Evolutionary conservation across 1,284 basidiomycete species (phyloP), one percentile per base, ranked within the genome.

Genomic region (Irpex sp.): DNA sequence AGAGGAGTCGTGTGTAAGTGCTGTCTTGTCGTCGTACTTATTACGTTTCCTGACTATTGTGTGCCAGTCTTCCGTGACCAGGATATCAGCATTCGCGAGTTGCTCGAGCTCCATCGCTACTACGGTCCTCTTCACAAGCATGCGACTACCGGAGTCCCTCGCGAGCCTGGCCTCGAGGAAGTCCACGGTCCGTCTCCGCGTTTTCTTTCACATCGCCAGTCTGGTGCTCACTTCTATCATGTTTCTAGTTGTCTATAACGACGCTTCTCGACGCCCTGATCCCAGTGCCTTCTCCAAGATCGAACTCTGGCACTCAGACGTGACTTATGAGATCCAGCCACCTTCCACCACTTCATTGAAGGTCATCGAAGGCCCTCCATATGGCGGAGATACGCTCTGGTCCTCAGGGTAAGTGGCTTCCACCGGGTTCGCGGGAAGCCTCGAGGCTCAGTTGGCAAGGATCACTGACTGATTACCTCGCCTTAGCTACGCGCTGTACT

Each of bases 271-370:
- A 19, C 85, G 89, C 57, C 91, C 90, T 2, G 89, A 94, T 71
- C 74, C 85, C 3, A 78, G 82, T 58, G 81, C 89, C 5, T 92
- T 90, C 74, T 83, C 88, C n/a, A 88, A 89, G 73, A 70, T 87
- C 17, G 91, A 93, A 68, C 81, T 94, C n/a, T 93, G 87, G 87
- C 92, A 94, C 76, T 86, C 87, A 1, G 92, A 94, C 73, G 91
- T 92, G 65, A 78, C 89, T 1, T 94, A 93, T 75, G 92, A 94
- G 74, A 68, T 86, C 13, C 89, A 91, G 69, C 91, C 86, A 57
- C 91, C 85, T n/a, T 77, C 85, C 72, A 81, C 83, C 58, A 87
- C 88, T n/a, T 89, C 87, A 3, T 78, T 91, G 61, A 89, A 89
- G 70, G 70, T 89, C 65, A 79, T 90, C 76, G 81, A 87, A 58